Percentiles rank a stretch among this genome's conserved stretches.
These are phyloP conservation scores for Kalmanozyma brasiliensis DNA, from an alignment of 1,284 basidiomycete genomes.

Conservation along the genomic window DNA sequence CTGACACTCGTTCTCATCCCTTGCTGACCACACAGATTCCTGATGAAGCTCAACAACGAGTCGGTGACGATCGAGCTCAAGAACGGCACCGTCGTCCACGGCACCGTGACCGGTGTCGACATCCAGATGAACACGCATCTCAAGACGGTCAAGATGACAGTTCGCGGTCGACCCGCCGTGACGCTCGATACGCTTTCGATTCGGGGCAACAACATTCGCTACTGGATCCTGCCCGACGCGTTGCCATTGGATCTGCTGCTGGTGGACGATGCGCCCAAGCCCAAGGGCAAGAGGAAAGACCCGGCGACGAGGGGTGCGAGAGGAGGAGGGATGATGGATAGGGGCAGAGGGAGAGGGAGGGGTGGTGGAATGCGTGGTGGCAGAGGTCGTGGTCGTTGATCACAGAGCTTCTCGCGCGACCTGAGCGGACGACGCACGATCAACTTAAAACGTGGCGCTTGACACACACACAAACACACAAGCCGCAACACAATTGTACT, in stretches of 20 bases:
- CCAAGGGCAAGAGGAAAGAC: constrained; percentile 73
- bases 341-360: constrained; percentile 57
- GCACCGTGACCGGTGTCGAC: constrained; percentile 84
- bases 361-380: constrained; percentile 38
- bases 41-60: constrained; percentile 99
- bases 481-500: constrained; percentile 8
- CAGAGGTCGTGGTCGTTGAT: constrained; percentile 20
- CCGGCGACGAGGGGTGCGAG: constrained; percentile 26
- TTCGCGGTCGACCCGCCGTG: constrained; percentile 83
- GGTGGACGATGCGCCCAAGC: constrained; percentile 96
- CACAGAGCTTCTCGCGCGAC: background rate
- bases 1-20: constrained; percentile 1
- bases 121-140: constrained; percentile 89
- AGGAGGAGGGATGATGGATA: constrained; percentile 42
- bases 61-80: constrained; percentile 98
- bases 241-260: constrained; percentile 94
- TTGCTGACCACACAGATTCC: constrained; percentile 74
- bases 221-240: constrained; percentile 94
- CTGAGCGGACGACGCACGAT: background rate
- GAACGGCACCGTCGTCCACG: constrained; percentile 93
- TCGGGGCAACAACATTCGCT: constrained; percentile 73
- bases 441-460: no score
- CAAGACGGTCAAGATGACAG: constrained; percentile 95
- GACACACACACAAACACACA: background rate
- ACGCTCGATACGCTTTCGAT: constrained; percentile 70